Evolutionary conservation across 2,329 filamentous ascomycete genomes (phyloP), one percentile per base, ranked within the genome.

Genomic region (Colletotrichum higginsianum): DNA sequence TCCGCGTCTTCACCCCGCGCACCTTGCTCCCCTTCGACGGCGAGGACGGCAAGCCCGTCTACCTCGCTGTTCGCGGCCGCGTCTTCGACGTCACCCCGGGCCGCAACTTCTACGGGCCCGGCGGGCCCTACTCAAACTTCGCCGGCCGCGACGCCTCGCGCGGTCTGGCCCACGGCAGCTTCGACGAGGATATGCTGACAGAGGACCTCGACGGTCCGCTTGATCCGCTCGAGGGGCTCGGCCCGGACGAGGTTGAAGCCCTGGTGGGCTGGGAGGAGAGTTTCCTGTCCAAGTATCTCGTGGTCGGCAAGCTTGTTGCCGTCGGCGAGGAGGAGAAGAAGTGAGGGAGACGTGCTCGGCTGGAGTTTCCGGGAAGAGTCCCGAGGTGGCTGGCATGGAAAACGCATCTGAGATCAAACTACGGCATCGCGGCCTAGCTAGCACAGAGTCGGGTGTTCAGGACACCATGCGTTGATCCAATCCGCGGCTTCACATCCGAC

Each of bases 71-170:
- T 21, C 93, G 94, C 52, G 95, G 96, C 63, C 91, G 91, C 61
- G 92, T 98, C 74, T 98, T 98, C 80, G 96, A 99, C 80, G 96
- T 98, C 30, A 91, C 92, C 0, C 85, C 91, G 16, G 96, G 96
- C 30, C 90, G 92, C 78, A 95, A 97, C 85, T 98, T 98, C 83
- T 99, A 99, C 84, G 96, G 96, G 4, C 96, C 96, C 23, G 95
- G 95, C 15, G 96, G 96, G 0, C 95, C 96, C 2, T 99, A 99
- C 82, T 92, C 92, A 81, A 98, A 98, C 85, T 99, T 99, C 80
- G 96, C 96, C 0, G 96, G 96, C 0, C 87, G 95, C 49, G 96
- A 99, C 82, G 96, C 96, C 23, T 94, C 90, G 75, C 89, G 96
- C 63, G 96, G 96, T 1, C 84, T 99, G 72, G 96, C 96, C 1